Evolutionary conservation across 2,329 filamentous ascomycete genomes (phyloP), one percentile per base, ranked within the genome.

Genomic region (Sporothrix protearum): DNA sequence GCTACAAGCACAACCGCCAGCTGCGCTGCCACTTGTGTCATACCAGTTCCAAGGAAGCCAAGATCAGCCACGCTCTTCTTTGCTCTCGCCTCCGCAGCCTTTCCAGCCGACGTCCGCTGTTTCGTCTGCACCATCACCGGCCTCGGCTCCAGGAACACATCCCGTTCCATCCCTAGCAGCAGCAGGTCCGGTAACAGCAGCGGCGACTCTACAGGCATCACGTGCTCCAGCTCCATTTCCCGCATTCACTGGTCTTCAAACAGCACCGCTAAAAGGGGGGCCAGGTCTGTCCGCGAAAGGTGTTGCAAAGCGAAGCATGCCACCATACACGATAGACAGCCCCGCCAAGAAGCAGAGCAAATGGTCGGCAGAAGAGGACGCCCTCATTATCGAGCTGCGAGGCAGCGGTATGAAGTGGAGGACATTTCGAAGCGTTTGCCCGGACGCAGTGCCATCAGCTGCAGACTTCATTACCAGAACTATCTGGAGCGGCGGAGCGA

Each of bases 401-500:
- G 93, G 93, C 49, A 90, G 90, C 76, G 92, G 93, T 9, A 97
- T 97, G 93, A 98, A 98, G 80, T 98, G 95, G 95, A 98, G 79
- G 95, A 98, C 80, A 97, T 98, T 77, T 96, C 93, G 74, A 96
- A 95, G 83, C 88, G 91, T 70, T 84, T 98, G 67, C 94, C 94
- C 2, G 95, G 95, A 74, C 89, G 96, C 76, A 97, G 94, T 81
- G 91, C 94, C 71, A 97, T 97, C 77, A 97, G 94, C 77, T 98
- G 95, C 81, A 90, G 95, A 57, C 85, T 98, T 68, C 94, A 97
- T 78, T 98, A 97, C 80, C 95, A 98, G 78, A 99, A 99, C 80
- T 98, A 98, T 79, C 88, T 97, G 69, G 96, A 99, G 81, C 88
- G 94, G 77, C 87, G 94, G 71, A 94, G 92, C 77, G 93, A 97